Conservation (phyloP, 2,329 filamentous ascomycete genomes). For the Diaporthe longicolla region DNA sequence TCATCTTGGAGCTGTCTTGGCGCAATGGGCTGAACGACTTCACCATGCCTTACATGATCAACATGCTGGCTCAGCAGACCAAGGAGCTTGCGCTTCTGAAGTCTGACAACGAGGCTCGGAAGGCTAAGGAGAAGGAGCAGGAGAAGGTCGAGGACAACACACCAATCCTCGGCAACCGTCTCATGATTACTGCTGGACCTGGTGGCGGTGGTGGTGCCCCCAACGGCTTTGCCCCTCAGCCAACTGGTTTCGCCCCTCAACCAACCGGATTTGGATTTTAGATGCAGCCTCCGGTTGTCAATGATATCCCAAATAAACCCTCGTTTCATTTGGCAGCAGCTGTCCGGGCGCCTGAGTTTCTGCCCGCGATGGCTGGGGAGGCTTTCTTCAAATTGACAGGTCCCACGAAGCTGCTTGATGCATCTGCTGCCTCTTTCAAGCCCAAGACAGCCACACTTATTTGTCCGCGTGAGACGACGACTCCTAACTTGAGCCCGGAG, state of each 20-base stretch:
- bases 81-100: slow-evolving; percentile 87
- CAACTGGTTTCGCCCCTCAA: slow-evolving; percentile 61
- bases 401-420: slow-evolving; percentile 24
- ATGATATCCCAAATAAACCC: slow-evolving; percentile 13
- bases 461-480: neutral
- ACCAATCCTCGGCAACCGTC: slow-evolving; percentile 87
- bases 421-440: slow-evolving; percentile 29
- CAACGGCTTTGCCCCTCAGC: slow-evolving; percentile 65
- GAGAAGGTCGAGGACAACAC: slow-evolving; percentile 93
- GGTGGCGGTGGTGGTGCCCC: slow-evolving; percentile 67
- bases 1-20: slow-evolving; percentile 97
- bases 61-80: slow-evolving; percentile 92
- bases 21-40: slow-evolving; percentile 94
- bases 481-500: slow-evolving; percentile 2
- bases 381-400: neutral
- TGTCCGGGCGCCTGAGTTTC: slow-evolving; percentile 14
- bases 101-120: slow-evolving; percentile 87
- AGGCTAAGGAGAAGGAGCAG: slow-evolving; percentile 56
- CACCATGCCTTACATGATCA: slow-evolving; percentile 99
- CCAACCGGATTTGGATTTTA: slow-evolving; percentile 83
- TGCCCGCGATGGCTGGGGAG: neutral
- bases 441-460: slow-evolving; percentile 10
- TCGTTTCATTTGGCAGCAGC: neutral
- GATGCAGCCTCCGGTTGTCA: slow-evolving; percentile 48
- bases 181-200: slow-evolving; percentile 97